Conservation (phyloP, 2,329 filamentous ascomycete genomes). For the Cytospora paraplurivora region DNA sequence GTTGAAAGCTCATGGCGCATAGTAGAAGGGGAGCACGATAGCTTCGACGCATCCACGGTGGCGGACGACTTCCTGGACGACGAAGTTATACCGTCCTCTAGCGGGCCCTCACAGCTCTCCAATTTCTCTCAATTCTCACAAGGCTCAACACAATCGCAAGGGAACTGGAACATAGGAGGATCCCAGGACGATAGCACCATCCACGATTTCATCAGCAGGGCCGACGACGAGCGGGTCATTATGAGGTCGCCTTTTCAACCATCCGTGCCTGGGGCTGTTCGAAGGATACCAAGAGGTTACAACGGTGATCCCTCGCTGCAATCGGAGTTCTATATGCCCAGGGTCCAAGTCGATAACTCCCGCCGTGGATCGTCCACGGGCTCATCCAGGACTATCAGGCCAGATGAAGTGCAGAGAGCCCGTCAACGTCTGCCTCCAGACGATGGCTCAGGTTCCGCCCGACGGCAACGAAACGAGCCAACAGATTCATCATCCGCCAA, state of each 20-base stretch:
- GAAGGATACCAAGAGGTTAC: slow-evolving; percentile 35
- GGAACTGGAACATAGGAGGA: slow-evolving; percentile 43
- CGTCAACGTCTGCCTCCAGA: slow-evolving; percentile 33
- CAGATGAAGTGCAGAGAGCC: slow-evolving; percentile 34
- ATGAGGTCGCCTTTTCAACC: slow-evolving; percentile 58
- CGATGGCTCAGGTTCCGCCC: slow-evolving; percentile 31
- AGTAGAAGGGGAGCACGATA: slow-evolving; percentile 62
- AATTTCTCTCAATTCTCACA: slow-evolving; percentile 37
- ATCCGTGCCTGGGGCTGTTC: slow-evolving; percentile 47
- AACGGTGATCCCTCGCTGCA: slow-evolving; percentile 46
- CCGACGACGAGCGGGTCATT: slow-evolving; percentile 59
- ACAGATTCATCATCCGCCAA: slow-evolving; percentile 8
- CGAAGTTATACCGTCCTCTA: slow-evolving; percentile 41
- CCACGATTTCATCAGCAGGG: slow-evolving; percentile 53
- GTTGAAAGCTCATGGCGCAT: slow-evolving; percentile 62
- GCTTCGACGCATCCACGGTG: slow-evolving; percentile 59
- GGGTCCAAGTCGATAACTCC: slow-evolving; percentile 45
- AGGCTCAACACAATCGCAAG: slow-evolving; percentile 35
- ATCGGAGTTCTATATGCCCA: slow-evolving; percentile 57
- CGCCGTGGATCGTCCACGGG: slow-evolving; percentile 39
- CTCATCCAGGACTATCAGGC: slow-evolving; percentile 40
- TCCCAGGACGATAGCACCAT: slow-evolving; percentile 58
- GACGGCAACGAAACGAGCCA: slow-evolving; percentile 14
- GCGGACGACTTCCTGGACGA: slow-evolving; percentile 48
- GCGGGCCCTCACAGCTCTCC: slow-evolving; percentile 51